Evolutionary conservation across 2,329 filamentous ascomycete species (phyloP).

Genomic region (Xylariales sp.): DNA sequence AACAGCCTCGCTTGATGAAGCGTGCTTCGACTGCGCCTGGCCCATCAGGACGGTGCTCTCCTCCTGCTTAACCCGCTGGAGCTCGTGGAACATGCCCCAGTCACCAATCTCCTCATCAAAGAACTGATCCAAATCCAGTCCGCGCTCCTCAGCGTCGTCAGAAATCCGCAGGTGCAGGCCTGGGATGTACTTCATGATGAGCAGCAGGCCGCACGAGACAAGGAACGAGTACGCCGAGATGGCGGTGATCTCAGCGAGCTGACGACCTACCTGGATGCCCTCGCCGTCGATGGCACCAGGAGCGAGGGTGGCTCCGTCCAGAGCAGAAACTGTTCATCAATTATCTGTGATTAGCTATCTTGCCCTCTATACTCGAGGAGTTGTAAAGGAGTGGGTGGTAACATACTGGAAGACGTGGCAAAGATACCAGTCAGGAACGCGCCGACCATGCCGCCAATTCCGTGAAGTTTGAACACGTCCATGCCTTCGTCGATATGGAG

Average conservation of each 20-base stretch:
- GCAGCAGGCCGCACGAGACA: conserved; percentile 46
- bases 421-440: conserved; percentile 55
- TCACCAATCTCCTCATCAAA: conserved; percentile 28
- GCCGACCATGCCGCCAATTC: conserved; percentile 54
- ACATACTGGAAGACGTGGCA: conserved; percentile 32
- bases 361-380: no score
- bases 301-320: conserved; percentile 44
- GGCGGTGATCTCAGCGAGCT: conserved; percentile 52
- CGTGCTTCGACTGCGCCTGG: not conserved
- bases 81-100: conserved; percentile 20
- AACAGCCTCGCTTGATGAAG: conserved; percentile 2
- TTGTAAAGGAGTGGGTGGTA: not conserved
- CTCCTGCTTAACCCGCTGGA: conserved; percentile 8
- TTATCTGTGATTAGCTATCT: no score
- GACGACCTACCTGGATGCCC: conserved; percentile 51
- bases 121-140: conserved; percentile 36
- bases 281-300: conserved; percentile 49
- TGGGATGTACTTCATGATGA: conserved; percentile 53
- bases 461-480: conserved; percentile 57
- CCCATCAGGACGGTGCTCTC: conserved; percentile 1
- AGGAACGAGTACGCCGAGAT: conserved; percentile 52
- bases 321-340: conserved; percentile 34
- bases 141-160: conserved; percentile 50
- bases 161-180: conserved; percentile 50
- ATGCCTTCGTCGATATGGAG: conserved; percentile 48